phyloP scores from a whole-genome alignment of 2,329 filamentous ascomycete species.

The Ophiocordyceps sinensis region DNA sequence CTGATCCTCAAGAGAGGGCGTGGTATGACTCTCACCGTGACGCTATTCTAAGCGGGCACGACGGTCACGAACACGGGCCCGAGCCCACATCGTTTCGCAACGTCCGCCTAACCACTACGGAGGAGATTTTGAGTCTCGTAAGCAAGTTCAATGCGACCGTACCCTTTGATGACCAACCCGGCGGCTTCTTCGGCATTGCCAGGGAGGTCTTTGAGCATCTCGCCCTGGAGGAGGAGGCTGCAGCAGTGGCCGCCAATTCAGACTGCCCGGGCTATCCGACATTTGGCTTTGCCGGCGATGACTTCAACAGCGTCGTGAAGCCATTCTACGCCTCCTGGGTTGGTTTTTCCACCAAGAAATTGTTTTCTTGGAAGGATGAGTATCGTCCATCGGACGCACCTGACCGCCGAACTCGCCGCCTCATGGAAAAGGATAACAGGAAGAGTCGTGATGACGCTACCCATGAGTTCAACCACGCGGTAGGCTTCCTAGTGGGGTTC shows the following conservation, averaged over 20 bases:
- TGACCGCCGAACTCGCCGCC: constrained; percentile 64
- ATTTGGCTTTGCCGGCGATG: constrained; percentile 65
- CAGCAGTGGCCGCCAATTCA: constrained; percentile 52
- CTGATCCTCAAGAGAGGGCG: constrained; percentile 84
- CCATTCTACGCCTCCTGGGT: constrained; percentile 73
- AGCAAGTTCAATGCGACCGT: constrained; percentile 65
- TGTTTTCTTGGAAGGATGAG: constrained; percentile 78
- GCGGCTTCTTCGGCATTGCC: constrained; percentile 74
- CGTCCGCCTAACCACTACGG: constrained; percentile 61
- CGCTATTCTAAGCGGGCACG: constrained; percentile 59
- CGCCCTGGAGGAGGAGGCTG: constrained; percentile 63
- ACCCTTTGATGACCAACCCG: constrained; percentile 64
- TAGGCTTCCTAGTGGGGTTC: constrained; percentile 74
- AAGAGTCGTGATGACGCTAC: constrained; percentile 68
- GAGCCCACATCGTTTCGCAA: constrained; percentile 50
- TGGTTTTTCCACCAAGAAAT: constrained; percentile 70
- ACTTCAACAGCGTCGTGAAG: constrained; percentile 62
- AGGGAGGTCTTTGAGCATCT: constrained; percentile 66
- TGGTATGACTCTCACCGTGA: constrained; percentile 97
- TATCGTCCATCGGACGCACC: constrained; percentile 76
- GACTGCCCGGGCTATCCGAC: constrained; percentile 56
- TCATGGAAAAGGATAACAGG: constrained; percentile 94
- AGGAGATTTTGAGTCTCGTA: constrained; percentile 67
- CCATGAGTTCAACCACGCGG: constrained; percentile 84
- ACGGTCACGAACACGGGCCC: constrained; percentile 26